Base-by-base conservation (phyloP, 306 rosid species). In the Castanea mollissima region DNA sequence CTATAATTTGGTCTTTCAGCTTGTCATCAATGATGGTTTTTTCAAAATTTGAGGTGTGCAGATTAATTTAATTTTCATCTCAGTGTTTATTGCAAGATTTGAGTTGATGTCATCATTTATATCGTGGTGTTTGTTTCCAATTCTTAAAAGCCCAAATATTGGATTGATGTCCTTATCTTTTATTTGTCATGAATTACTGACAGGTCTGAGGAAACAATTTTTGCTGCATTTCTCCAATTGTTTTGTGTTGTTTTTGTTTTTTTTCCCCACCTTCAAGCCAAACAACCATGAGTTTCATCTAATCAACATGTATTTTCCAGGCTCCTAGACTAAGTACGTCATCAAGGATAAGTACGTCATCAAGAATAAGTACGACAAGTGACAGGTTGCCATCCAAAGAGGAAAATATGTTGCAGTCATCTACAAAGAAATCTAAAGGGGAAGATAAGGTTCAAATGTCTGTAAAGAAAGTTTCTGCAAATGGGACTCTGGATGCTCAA, bases 331-430 rank as follows among this genome's bases (percentile, higher is more conserved):
- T 79, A 85, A 93, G 96, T 69, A 89, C 51, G 16, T 19, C 72
- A 8, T 67, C 72, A 9, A 67, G 97, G 85, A 93, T 80, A 86
- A 93, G 97, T 71, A 89, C 86, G 54, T 87, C 93, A 68, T 35
- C 72, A 67, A 67, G 97, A 85, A 96, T 80, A 85, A 93, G 96
- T 67, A 88, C 85, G 55, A 87, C 93, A 63, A 85, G 87, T 80
- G 98, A 96, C 59, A 96, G 86, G 91, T 67, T 90, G 74, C 63
- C 79, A 1, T 86, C 89, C 18, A 95, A 86, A 80, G 96, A 93
- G 80, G 96, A 92, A 55, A 83, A 81, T 76, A 91, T 81, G 92
- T 75, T 79, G 54, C 92, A 87, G 75, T 41, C 73, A 18, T 64
- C 76, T 38, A 65, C 87, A 56, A 93, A 84, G 80, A 80, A 83